Evolutionary conservation across 2,329 filamentous ascomycete species (phyloP).

Genomic region (Dendryphion nanum): DNA sequence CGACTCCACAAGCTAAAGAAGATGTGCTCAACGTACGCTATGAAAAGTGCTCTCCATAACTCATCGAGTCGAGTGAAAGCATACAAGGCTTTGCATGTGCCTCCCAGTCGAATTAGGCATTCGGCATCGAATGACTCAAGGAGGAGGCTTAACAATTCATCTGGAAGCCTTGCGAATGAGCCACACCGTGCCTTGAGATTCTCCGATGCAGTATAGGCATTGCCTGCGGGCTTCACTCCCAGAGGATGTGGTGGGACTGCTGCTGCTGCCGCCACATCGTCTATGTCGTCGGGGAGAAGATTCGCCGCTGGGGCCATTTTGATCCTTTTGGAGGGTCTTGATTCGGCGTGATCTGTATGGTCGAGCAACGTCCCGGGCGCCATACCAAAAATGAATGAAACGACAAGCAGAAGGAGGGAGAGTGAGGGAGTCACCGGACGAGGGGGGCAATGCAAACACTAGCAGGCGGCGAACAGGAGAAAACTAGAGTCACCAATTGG

Average conservation of each 20-base stretch:
- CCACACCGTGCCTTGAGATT: constrained; percentile 70
- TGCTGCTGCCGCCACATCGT: constrained; percentile 39
- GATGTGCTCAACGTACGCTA: constrained; percentile 88
- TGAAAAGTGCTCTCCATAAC: constrained; percentile 81
- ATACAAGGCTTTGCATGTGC: constrained; percentile 81
- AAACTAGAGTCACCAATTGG: too few species aligned
- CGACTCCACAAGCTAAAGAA: too few species aligned
- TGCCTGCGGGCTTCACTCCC: constrained; percentile 82
- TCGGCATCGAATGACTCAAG: constrained; percentile 71
- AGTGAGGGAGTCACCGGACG: neutral
- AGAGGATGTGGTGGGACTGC: constrained; percentile 77
- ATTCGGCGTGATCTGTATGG: constrained; percentile 22
- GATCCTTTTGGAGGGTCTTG: constrained; percentile 35
- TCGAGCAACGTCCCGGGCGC: constrained; percentile 33
- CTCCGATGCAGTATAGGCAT: constrained; percentile 65
- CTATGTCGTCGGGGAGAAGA: neutral
- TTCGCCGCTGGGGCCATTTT: constrained; percentile 25
- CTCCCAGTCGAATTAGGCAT: constrained; percentile 65
- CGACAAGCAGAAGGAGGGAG: too few species aligned
- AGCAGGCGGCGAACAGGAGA: neutral
- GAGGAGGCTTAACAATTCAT: constrained; percentile 74
- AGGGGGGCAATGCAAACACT: neutral
- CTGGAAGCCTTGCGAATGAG: constrained; percentile 66
- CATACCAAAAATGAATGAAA: too few species aligned
- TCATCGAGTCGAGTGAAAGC: constrained; percentile 83